Evolutionary conservation across 768 basidiomycete species (phyloP).

Genomic region (Boletus vinaceobasis): DNA sequence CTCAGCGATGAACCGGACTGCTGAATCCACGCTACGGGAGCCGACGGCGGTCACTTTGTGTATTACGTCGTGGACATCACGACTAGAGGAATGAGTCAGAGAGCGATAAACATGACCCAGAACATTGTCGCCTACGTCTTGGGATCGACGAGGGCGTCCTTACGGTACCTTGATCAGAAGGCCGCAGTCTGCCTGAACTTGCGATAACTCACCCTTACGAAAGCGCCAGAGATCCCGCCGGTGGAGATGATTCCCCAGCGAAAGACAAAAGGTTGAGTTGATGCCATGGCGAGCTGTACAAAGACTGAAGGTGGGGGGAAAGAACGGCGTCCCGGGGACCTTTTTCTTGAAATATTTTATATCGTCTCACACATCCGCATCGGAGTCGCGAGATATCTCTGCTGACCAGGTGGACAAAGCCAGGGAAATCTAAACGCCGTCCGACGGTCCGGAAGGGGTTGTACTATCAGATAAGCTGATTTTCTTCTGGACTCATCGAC

Average conservation of each 20-base stretch:
- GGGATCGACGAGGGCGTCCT: slow-evolving; percentile 79
- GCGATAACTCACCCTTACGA: slow-evolving; percentile 55
- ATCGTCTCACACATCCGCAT: neutral
- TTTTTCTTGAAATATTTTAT: slow-evolving; percentile 4
- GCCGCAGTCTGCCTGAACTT: neutral
- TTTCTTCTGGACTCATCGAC: neutral
- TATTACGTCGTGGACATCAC: slow-evolving; percentile 57
- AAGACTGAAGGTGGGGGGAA: neutral
- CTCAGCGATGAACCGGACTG: slow-evolving; percentile 61
- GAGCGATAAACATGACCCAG: neutral
- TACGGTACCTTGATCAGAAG: slow-evolving; percentile 1
- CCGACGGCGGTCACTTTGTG: slow-evolving; percentile 76
- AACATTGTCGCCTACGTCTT: slow-evolving; percentile 49
- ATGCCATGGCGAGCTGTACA: slow-evolving; percentile 12
- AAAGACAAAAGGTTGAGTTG: slow-evolving; percentile 41
- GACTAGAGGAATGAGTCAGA: slow-evolving; percentile 38
- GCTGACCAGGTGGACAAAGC: slow-evolving; percentile 6
- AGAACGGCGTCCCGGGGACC: neutral
- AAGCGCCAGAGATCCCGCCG: slow-evolving; percentile 63
- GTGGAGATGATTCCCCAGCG: slow-evolving; percentile 91
- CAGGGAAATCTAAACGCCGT: neutral
- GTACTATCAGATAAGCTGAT: slow-evolving; percentile 7
- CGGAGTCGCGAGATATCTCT: neutral
- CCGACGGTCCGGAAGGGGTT: slow-evolving; percentile 7
- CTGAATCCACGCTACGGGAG: slow-evolving; percentile 67